Conservation (phyloP, 768 basidiomycete species). For the Tephrocybe sp. region DNA sequence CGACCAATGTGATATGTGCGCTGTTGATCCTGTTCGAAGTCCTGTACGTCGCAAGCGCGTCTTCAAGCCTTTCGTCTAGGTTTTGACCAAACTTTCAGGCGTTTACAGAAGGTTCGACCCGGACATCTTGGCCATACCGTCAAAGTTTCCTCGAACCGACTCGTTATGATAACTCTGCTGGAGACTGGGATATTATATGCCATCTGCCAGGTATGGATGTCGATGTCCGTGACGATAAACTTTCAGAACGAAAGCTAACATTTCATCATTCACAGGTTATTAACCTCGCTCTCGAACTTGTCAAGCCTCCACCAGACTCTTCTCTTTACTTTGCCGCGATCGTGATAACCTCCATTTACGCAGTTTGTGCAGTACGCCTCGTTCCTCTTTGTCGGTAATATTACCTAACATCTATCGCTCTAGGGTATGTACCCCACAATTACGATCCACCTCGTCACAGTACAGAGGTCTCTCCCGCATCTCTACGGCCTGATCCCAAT, state of each 20-base stretch:
- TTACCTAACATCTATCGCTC: background rate
- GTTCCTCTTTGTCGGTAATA: background rate
- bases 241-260: background rate
- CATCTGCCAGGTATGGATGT: conserved; percentile 2
- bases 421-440: conserved; percentile 13
- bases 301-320: conserved; percentile 4
- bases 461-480: conserved; percentile 14
- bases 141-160: conserved; percentile 3
- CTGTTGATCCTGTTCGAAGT: conserved; percentile 1
- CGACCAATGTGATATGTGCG: conserved; percentile 8
- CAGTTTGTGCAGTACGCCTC: conserved; percentile 9
- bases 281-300: conserved; percentile 14
- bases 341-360: conserved; percentile 14
- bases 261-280: conserved; percentile 1
- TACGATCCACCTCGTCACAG: conserved; percentile 2
- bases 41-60: background rate
- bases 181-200: conserved; percentile 14
- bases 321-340: conserved; percentile 12
- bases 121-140: background rate
- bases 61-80: background rate
- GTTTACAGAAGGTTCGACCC: background rate
- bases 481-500: conserved; percentile 8
- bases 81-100: background rate
- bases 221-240: background rate
- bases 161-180: conserved; percentile 3